Evolutionary conservation across 768 basidiomycete species (phyloP), one percentile per base, ranked within the genome.

Genomic region (Lepiota venenata): DNA sequence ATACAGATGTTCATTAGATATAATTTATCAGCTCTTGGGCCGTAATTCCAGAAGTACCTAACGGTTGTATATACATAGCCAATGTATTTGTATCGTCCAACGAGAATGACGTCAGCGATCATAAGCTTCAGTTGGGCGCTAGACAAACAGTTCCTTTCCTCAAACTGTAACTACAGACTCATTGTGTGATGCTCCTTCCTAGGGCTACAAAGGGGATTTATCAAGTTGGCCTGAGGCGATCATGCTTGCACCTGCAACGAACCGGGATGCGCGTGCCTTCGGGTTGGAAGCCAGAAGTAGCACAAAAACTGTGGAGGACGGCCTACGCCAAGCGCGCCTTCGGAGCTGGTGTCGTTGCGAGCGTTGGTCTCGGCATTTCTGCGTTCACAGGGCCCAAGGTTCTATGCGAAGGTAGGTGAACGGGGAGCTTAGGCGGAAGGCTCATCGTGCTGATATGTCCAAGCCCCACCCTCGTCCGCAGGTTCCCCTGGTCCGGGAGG

Each of bases 381-480:
- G 59, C 68, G 29, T 65, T 71, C 39, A 58, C 66, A 1, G 67
- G 64, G 37, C 66, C 72, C 3, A 63, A 64, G 29, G 67, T 82
- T 18, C 67, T 78, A 53, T 85, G 84, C 61, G 85, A 88, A 63
- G 72, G 84, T 81, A 61, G 60, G 73, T 67, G 25, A 25, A 25
- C 29, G 8, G 36, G 3, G 18, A 32, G 27, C 35, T 29, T 8
- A 2, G 7, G 14, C 32, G 14, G 27, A 9, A 41, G 25, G n/a
- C 8, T 10, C 27, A 37, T 11, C 10, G 10, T 3, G 8, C 32
- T 32, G 3, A 32, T 2, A 32, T 35, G 25, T 15, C 37, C 25
- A 38, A 49, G 37, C 32, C 12, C 32, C 18, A 18, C n/a, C 52
- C 10, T 5, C 27, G 32, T 27, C n/a, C 15, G 9, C 46, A 4